These are phyloP conservation scores for Talinum fruticosum DNA, from an alignment of 148 eudicot genomes.

Conservation along the genomic window DNA sequence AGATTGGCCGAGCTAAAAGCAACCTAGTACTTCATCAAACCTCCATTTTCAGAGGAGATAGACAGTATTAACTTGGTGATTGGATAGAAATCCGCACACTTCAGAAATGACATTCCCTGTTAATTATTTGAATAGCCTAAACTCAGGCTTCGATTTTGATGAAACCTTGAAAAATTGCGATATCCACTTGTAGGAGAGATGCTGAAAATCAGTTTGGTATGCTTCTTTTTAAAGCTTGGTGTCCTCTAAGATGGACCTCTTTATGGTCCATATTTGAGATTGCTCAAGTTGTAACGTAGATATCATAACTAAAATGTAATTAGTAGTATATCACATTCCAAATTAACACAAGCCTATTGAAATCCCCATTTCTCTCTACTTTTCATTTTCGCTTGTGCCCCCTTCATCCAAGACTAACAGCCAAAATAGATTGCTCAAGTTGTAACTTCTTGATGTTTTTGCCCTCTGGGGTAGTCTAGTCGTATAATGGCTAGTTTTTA, in stretches of 20 bases:
- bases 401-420: too few relatives aligned
- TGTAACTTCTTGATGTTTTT: too few relatives aligned
- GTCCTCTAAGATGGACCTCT: background rate
- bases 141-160: background rate
- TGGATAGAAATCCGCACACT: background rate
- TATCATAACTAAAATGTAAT: background rate
- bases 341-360: background rate
- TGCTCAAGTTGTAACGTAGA: background rate
- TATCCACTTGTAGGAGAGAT: background rate
- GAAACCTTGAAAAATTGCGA: background rate
- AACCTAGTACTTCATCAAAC: constrained; percentile 33
- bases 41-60: background rate
- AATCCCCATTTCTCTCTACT: background rate
- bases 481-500: too few relatives aligned
- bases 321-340: background rate
- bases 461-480: too few relatives aligned
- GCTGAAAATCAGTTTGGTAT: background rate
- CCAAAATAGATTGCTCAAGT: too few relatives aligned
- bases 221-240: constrained; percentile 7
- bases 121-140: background rate
- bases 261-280: background rate
- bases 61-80: background rate
- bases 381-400: background rate
- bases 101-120: background rate
- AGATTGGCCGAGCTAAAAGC: constrained; percentile 43